These are phyloP conservation scores for Persicaria tinctoria DNA, from an alignment of 148 eudicot genomes.

Conservation along the genomic window DNA sequence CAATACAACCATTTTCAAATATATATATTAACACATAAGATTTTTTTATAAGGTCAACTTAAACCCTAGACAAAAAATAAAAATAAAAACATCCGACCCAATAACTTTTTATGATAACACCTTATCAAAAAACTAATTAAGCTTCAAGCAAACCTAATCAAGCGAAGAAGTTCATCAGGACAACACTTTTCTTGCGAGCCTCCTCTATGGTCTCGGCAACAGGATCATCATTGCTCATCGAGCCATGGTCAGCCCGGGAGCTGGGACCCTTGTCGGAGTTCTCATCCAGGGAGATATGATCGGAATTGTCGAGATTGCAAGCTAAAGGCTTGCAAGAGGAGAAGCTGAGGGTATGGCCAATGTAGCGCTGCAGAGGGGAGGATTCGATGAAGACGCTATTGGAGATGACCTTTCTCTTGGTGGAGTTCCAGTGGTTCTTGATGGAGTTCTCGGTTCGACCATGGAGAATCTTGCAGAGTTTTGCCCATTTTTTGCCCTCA, in stretches of 20 bases:
- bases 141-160: not conserved
- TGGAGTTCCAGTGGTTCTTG: conserved; percentile 11
- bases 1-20: no score
- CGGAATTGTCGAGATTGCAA: no score
- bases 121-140: not conserved
- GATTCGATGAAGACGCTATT: not conserved
- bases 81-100: not conserved
- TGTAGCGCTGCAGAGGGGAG: conserved; percentile 4
- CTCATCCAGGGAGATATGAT: not conserved
- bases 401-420: not conserved
- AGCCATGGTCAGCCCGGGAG: not conserved
- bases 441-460: not conserved
- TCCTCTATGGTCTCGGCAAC: not conserved
- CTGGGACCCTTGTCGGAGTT: not conserved
- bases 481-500: conserved; percentile 1
- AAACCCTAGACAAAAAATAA: not conserved
- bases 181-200: not conserved
- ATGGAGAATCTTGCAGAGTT: not conserved
- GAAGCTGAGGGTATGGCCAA: not conserved
- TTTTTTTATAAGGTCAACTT: not conserved
- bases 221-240: not conserved
- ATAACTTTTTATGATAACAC: not conserved
- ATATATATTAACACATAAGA: no score
- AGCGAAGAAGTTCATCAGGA: not conserved
- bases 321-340: not conserved